phyloP scores from a whole-genome alignment of 2,329 filamentous ascomycete species.

The Aureobasidium pullulans region DNA sequence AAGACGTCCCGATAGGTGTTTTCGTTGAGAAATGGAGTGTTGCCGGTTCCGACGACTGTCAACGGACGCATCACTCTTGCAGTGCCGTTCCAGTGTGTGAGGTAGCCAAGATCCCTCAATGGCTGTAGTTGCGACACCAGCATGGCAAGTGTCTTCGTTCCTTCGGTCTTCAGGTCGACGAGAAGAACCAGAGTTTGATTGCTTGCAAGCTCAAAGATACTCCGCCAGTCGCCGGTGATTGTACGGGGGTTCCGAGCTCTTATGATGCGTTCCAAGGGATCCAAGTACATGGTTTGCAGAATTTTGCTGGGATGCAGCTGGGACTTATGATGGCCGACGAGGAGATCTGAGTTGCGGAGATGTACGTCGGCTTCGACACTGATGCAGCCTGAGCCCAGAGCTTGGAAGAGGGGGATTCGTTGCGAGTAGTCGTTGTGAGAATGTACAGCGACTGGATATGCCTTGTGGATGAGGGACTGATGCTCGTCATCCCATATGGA shows the following conservation, averaged over 20 bases:
- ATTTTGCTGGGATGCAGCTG: conserved; percentile 41
- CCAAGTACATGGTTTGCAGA: conserved; percentile 45
- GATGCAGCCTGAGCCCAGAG: conserved; percentile 46
- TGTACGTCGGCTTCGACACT: conserved; percentile 53
- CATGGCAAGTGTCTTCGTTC: conserved; percentile 22
- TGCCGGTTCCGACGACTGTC: conserved; percentile 48
- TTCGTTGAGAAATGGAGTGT: conserved; percentile 39
- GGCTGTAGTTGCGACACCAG: conserved; percentile 35
- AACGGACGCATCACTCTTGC: conserved; percentile 36
- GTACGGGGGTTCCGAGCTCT: background rate
- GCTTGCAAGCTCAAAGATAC: conserved; percentile 45
- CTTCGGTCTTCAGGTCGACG: conserved; percentile 43
- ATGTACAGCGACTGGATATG: conserved; percentile 21
- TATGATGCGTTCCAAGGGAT: conserved; percentile 33
- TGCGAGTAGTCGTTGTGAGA: conserved; percentile 56
- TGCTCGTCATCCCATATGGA: no score
- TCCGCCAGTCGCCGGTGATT: conserved; percentile 23
- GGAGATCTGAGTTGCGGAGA: conserved; percentile 42
- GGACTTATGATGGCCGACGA: conserved; percentile 46
- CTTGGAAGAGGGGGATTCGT: conserved; percentile 47
- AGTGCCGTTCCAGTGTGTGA: conserved; percentile 44
- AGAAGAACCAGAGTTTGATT: conserved; percentile 44
- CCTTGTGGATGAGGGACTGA: no score
- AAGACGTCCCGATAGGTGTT: conserved; percentile 44
- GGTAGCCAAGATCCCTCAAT: conserved; percentile 42